Conservation (phyloP, 2,329 filamentous ascomycete genomes). For the Aspergillus sp. region DNA sequence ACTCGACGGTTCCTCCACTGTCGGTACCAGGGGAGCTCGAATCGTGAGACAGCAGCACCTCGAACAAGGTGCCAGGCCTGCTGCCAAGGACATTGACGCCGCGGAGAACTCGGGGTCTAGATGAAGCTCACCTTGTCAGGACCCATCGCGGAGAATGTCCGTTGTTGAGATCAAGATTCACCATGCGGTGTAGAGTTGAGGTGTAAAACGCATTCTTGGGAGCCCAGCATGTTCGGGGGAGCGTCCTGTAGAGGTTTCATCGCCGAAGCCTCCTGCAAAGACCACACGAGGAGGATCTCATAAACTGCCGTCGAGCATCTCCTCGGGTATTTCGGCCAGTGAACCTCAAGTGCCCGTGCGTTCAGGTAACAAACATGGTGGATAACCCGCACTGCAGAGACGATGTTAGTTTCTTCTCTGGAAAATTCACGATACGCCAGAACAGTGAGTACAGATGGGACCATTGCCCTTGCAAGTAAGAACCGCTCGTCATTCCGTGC, state of each 20-base stretch:
- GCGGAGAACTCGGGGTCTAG: no score
- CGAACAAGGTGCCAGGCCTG: not conserved
- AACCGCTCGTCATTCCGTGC: not conserved
- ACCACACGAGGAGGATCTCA: no score
- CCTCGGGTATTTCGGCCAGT: no score
- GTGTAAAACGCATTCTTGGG: not conserved
- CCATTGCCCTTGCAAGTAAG: not conserved
- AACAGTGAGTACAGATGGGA: not conserved
- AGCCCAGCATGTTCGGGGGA: no score
- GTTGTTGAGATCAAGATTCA: not conserved
- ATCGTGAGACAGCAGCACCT: not conserved
- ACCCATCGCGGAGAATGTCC: not conserved
- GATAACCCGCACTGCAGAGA: not conserved
- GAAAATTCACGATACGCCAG: not conserved
- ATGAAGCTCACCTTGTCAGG: not conserved
- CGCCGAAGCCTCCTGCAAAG: no score
- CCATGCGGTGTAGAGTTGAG: not conserved
- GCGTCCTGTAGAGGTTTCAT: no score
- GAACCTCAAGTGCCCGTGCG: no score
- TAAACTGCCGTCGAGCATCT: no score
- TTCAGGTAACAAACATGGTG: no score
- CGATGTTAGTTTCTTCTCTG: not conserved
- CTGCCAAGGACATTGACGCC: not conserved
- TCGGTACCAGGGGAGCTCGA: no score
- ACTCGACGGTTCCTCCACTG: not conserved